phyloP scores from a whole-genome alignment of 202 grass and related monocot species.

The Elaeis oleifera region DNA sequence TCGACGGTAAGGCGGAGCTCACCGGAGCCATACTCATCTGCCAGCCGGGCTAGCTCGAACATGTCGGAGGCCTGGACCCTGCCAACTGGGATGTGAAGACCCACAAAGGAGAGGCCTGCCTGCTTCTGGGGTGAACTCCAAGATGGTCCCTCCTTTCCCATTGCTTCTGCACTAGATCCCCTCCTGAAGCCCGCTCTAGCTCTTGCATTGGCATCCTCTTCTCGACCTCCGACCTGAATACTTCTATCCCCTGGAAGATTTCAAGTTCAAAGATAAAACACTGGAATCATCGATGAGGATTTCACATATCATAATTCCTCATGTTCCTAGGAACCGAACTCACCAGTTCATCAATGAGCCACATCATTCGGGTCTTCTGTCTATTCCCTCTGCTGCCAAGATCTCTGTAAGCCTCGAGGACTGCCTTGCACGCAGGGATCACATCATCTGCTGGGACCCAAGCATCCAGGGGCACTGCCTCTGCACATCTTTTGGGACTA shows the following conservation, averaged over 20 bases:
- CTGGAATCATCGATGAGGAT: no score
- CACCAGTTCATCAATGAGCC: constrained; percentile 95
- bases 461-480: constrained; percentile 87
- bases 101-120: constrained; percentile 59
- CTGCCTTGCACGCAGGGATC: constrained; percentile 50
- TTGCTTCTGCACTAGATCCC: constrained; percentile 54
- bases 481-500: constrained; percentile 74
- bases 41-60: constrained; percentile 72
- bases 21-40: constrained; percentile 70
- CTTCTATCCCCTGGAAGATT: constrained; percentile 58
- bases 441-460: constrained; percentile 73
- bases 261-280: no score
- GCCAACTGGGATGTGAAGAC: constrained; percentile 75
- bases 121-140: constrained; percentile 77
- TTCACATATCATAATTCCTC: neutral
- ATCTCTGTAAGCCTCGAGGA: constrained; percentile 73
- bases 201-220: constrained; percentile 60
- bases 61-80: constrained; percentile 63
- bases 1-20: constrained; percentile 91
- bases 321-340: neutral
- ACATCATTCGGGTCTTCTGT: constrained; percentile 96
- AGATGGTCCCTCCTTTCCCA: constrained; percentile 78
- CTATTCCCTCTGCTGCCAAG: constrained; percentile 72
- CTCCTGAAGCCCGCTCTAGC: constrained; percentile 36
- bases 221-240: constrained; percentile 63